A percentile compares a stretch with the other conserved stretches of the same genome.
Conservation (phyloP, 768 basidiomycete species). For the Neoboletus brunneissimus region DNA sequence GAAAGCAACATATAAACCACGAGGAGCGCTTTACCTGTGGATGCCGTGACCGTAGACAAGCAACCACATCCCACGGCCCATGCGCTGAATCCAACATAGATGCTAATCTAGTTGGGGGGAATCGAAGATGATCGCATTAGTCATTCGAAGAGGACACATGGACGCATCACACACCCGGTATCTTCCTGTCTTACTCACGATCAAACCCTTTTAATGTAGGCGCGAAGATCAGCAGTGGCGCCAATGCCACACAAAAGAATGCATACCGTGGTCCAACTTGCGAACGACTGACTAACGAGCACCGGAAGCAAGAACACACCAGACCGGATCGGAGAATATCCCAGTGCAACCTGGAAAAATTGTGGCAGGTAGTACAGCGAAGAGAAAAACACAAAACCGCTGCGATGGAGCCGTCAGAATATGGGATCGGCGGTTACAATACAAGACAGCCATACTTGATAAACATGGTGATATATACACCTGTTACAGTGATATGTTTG, state of each 20-base stretch:
- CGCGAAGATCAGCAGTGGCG: background rate
- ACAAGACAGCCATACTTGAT: constrained; percentile 45
- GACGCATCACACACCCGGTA: constrained; percentile 43
- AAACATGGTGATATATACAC: constrained; percentile 69
- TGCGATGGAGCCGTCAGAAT: constrained; percentile 19
- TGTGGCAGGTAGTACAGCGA: constrained; percentile 72
- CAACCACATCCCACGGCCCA: constrained; percentile 72
- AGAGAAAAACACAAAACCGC: constrained; percentile 61
- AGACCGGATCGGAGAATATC: constrained; percentile 59
- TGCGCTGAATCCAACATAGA: constrained; percentile 60
- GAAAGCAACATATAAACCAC: constrained; percentile 61
- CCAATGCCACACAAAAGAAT: background rate
- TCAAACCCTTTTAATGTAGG: constrained; percentile 44
- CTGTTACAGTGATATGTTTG: constrained; percentile 59
- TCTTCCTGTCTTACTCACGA: constrained; percentile 61
- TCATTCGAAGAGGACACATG: background rate
- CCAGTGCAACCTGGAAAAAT: constrained; percentile 72
- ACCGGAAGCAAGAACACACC: constrained; percentile 69
- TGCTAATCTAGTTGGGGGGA: constrained; percentile 8
- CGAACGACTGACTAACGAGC: constrained; percentile 59
- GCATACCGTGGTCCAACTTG: constrained; percentile 53
- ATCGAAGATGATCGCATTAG: background rate
- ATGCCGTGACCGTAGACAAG: constrained; percentile 57
- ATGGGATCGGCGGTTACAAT: background rate
- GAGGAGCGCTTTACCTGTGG: constrained; percentile 47